A percentile compares a stretch with the other conserved stretches of the same genome.
These are phyloP conservation scores for Chlamydomonas eustigma DNA, from an alignment of 139 green algal species.

Conservation along the genomic window DNA sequence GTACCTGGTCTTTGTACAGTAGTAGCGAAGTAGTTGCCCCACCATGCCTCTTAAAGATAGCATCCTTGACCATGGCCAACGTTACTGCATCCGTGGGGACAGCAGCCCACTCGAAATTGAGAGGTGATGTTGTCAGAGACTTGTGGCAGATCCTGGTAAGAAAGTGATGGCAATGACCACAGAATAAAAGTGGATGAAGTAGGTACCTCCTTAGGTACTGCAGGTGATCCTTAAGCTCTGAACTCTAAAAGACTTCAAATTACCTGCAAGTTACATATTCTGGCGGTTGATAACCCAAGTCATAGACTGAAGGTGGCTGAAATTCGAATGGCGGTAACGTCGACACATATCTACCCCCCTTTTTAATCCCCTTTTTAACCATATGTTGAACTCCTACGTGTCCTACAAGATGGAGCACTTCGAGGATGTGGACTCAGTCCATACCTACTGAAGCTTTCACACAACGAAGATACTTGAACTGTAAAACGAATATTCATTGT, in stretches of 20 bases:
- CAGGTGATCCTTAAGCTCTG: not conserved
- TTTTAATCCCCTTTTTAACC: not conserved
- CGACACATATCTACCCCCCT: not conserved
- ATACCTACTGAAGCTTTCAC: too few species aligned
- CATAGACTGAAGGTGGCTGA: not conserved
- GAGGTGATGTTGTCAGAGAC: not conserved
- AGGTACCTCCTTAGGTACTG: not conserved
- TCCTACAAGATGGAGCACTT: too few species aligned
- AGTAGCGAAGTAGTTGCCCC: not conserved
- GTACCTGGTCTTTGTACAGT: not conserved
- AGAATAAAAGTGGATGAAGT: not conserved
- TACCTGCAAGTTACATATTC: not conserved
- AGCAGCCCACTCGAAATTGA: not conserved
- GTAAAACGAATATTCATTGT: too few species aligned
- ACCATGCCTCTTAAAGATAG: not conserved
- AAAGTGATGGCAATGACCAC: not conserved
- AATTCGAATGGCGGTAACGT: not conserved
- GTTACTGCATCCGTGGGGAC: not conserved
- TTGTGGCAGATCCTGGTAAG: not conserved
- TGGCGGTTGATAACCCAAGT: not conserved
- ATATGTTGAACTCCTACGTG: too few species aligned
- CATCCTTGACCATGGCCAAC: not conserved
- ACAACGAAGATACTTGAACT: too few species aligned
- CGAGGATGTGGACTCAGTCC: too few species aligned
- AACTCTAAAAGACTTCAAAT: not conserved